Conservation (phyloP, 805 yeast genomes). For the Pichia gijzeniarum region DNA sequence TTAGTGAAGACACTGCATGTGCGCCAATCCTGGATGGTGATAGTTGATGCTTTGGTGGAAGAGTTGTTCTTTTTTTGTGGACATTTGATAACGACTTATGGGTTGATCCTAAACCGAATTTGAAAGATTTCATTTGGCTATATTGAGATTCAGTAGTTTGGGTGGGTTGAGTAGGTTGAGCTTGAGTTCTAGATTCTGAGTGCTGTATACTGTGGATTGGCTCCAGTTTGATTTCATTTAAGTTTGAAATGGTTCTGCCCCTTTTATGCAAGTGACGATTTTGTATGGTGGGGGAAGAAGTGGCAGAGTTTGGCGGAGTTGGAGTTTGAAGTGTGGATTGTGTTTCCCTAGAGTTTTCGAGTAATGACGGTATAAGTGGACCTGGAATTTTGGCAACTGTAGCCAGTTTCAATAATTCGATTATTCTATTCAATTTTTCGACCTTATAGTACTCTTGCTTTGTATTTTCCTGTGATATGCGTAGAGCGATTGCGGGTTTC, state of each 20-base stretch:
- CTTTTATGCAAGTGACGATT: slow-evolving; percentile 7
- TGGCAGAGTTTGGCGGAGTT: slow-evolving; percentile 7
- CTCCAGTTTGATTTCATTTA: not conserved
- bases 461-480: slow-evolving; percentile 72
- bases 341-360: slow-evolving; percentile 25
- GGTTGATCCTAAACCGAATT: slow-evolving; percentile 28
- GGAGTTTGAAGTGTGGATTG: slow-evolving; percentile 6
- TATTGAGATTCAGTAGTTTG: not conserved
- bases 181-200: no score
- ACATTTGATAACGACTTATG: not conserved
- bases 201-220: no score
- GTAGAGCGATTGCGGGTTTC: slow-evolving; percentile 49
- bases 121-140: slow-evolving; percentile 24
- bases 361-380: slow-evolving; percentile 53
- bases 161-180: not conserved
- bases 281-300: slow-evolving; percentile 1
- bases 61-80: slow-evolving; percentile 8
- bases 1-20: slow-evolving; percentile 53
- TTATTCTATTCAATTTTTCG: slow-evolving; percentile 53
- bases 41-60: slow-evolving; percentile 32
- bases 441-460: slow-evolving; percentile 70
- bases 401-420: slow-evolving; percentile 59
- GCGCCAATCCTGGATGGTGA: slow-evolving; percentile 74
- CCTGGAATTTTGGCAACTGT: slow-evolving; percentile 57
- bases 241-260: slow-evolving; percentile 13